phyloP scores from a whole-genome alignment of 441 rosid species.

The Adansonia grandidieri region DNA sequence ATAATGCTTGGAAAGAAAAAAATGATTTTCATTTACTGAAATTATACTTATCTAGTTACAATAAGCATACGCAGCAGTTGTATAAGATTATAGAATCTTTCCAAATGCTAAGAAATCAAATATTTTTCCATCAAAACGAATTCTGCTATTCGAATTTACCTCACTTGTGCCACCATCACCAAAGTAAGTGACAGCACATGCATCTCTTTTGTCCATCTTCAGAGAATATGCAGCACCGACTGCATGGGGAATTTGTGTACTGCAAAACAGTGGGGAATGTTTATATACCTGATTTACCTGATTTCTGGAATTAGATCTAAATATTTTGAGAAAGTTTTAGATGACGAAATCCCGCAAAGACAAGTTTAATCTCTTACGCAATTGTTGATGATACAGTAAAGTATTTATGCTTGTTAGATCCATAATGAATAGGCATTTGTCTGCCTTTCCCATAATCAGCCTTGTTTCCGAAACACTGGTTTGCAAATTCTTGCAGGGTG shows the following conservation, averaged over 20 bases:
- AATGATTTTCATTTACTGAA: neutral
- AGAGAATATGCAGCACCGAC: slow-evolving; percentile 94
- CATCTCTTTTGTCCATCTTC: slow-evolving; percentile 79
- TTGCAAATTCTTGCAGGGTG: slow-evolving; percentile 78
- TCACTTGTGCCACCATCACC: slow-evolving; percentile 94
- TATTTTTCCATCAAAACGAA: neutral
- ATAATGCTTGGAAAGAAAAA: neutral
- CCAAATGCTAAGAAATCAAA: neutral
- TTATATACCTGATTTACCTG: slow-evolving; percentile 12
- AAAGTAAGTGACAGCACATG: slow-evolving; percentile 70
- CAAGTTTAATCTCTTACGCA: slow-evolving; percentile 53
- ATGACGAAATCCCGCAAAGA: neutral
- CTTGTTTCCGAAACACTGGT: slow-evolving; percentile 78
- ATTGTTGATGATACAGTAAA: slow-evolving; percentile 83
- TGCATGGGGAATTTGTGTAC: slow-evolving; percentile 92
- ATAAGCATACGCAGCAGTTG: neutral
- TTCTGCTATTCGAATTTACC: slow-evolving; percentile 40
- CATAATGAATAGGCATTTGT: slow-evolving; percentile 94
- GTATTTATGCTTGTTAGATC: slow-evolving; percentile 80
- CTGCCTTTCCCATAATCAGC: slow-evolving; percentile 83
- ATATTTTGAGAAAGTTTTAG: neutral
- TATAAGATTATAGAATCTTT: slow-evolving; percentile 9
- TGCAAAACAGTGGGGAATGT: slow-evolving; percentile 34
- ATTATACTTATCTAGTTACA: neutral
- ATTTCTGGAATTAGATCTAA: slow-evolving; percentile 10